Percentiles rank a stretch among this genome's conserved stretches.
Conservation (phyloP, 2,329 filamentous ascomycete species). For the Beauveria scarabaeidicola region DNA sequence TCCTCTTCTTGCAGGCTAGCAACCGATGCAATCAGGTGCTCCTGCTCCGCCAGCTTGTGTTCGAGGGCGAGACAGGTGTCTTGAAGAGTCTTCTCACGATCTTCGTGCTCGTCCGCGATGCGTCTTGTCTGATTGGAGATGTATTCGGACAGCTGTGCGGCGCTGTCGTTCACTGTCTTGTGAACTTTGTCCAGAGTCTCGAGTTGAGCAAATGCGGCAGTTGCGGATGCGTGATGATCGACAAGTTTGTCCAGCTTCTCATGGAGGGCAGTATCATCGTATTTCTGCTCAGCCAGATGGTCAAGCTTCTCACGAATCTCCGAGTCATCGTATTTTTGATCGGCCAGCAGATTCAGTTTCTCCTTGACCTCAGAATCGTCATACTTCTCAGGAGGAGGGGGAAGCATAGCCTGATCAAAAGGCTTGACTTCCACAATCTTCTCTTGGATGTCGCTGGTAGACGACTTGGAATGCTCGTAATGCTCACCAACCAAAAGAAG, state of each 20-base stretch:
- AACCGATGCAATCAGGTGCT: constrained; percentile 51
- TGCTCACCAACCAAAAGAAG: constrained; percentile 74
- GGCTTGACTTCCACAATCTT: constrained; percentile 55
- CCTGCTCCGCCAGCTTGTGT: constrained; percentile 58
- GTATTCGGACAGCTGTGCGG: constrained; percentile 76
- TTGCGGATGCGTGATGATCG: constrained; percentile 50
- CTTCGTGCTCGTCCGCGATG: constrained; percentile 68
- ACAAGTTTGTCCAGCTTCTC: constrained; percentile 23
- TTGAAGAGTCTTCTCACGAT: constrained; percentile 68
- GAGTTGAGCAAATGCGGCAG: constrained; percentile 65
- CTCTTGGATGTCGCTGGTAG: constrained; percentile 46
- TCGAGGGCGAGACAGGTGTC: constrained; percentile 77
- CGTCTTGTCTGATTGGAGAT: constrained; percentile 67
- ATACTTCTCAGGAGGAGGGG: constrained; percentile 49
- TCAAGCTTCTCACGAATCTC: constrained; percentile 20
- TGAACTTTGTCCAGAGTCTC: constrained; percentile 84
- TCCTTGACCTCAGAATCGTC: constrained; percentile 35
- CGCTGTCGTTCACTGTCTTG: constrained; percentile 74
- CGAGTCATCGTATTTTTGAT: constrained; percentile 25
- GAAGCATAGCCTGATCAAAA: constrained; percentile 50
- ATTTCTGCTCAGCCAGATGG: constrained; percentile 16
- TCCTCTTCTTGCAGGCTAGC: constrained; percentile 43
- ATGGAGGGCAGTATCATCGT: constrained; percentile 10
- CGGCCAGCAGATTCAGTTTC: constrained; percentile 27
- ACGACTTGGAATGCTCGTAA: constrained; percentile 75